Conservation (phyloP, 129 eudicot species). For the Silybum marianum region DNA sequence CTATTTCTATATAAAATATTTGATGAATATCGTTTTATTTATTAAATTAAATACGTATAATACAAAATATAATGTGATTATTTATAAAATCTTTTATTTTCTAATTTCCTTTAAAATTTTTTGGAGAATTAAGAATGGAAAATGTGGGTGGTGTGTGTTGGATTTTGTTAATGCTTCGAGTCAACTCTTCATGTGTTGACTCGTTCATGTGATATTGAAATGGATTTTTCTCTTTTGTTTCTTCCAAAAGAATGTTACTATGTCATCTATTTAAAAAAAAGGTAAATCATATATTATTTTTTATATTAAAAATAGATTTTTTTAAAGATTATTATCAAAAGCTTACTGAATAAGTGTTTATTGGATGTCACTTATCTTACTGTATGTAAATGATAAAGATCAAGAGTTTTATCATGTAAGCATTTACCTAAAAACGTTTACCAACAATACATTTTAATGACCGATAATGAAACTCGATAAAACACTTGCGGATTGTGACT, state of each 20-base stretch:
- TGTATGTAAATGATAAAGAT: too few species aligned
- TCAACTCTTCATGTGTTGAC: slow-evolving; percentile 3
- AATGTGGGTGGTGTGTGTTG: not conserved
- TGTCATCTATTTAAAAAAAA: not conserved
- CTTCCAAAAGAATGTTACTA: not conserved
- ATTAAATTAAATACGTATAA: too few species aligned
- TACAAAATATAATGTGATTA: not conserved
- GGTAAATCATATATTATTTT: not conserved
- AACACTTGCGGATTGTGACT: too few species aligned
- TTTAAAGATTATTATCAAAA: too few species aligned
- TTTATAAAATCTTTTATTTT: not conserved
- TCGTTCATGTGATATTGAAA: not conserved
- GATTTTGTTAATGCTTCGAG: not conserved
- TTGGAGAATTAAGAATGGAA: not conserved
- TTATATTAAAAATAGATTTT: not conserved
- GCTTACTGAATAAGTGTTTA: too few species aligned
- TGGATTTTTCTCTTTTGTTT: not conserved
- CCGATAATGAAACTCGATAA: too few species aligned
- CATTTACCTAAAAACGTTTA: too few species aligned
- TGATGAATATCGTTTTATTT: too few species aligned
- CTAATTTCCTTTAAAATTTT: not conserved
- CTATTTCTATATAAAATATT: too few species aligned
- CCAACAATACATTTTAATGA: too few species aligned
- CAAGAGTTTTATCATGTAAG: too few species aligned
- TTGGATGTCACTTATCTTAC: too few species aligned